Evolutionary conservation across 2,329 filamentous ascomycete species (phyloP).

Genomic region (Penicillium sp.): DNA sequence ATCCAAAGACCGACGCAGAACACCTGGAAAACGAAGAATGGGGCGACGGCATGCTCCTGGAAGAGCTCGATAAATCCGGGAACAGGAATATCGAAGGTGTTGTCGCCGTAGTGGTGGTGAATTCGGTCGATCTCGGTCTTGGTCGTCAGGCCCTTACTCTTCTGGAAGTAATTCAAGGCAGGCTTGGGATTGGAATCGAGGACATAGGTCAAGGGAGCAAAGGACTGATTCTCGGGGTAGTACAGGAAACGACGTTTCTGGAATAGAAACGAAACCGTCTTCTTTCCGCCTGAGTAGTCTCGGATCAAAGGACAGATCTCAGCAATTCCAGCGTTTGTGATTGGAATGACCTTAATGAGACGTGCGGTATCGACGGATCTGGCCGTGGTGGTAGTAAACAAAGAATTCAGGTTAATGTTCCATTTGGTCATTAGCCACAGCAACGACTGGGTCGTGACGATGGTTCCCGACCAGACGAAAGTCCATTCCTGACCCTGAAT

Average conservation of each 20-base stretch:
- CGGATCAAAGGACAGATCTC: constrained; percentile 79
- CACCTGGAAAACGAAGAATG: constrained; percentile 98
- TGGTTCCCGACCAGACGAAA: constrained; percentile 84
- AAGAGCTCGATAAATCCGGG: constrained; percentile 93
- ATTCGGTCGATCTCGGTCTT: constrained; percentile 71
- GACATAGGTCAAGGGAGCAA: constrained; percentile 73
- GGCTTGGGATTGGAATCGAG: constrained; percentile 85
- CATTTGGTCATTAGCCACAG: constrained; percentile 96
- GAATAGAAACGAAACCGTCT: constrained; percentile 83
- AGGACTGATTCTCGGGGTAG: constrained; percentile 63
- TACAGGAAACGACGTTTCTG: constrained; percentile 97
- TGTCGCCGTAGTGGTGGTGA: constrained; percentile 88
- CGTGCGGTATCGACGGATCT: constrained; percentile 65
- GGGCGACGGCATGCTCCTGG: constrained; percentile 95
- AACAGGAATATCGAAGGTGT: constrained; percentile 96
- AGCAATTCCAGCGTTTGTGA: constrained; percentile 78
- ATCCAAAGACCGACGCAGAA: constrained; percentile 99
- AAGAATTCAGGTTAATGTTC: constrained; percentile 79
- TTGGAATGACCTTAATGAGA: constrained; percentile 87
- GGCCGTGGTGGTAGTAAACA: constrained; percentile 72
- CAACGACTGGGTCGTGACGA: constrained; percentile 80
- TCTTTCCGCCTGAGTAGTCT: constrained; percentile 68
- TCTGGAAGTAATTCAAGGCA: constrained; percentile 68
- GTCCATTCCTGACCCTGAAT: constrained; percentile 97
- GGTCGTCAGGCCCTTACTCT: constrained; percentile 66